These are phyloP conservation scores for Aquilaria malaccensis DNA, from an alignment of 345 rosid genomes.

Conservation along the genomic window DNA sequence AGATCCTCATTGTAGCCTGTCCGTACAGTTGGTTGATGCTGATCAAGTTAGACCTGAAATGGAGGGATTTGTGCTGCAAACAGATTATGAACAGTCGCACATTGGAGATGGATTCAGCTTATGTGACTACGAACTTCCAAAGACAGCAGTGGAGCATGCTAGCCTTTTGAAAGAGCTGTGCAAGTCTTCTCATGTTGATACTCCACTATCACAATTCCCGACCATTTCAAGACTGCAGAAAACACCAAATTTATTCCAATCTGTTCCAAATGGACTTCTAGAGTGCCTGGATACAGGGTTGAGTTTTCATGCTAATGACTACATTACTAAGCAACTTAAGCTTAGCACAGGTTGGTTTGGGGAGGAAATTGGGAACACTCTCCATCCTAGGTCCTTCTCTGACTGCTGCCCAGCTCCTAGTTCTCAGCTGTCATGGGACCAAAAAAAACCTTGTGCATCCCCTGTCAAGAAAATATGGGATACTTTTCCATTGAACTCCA, in stretches of 20 bases:
- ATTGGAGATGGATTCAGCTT: slow-evolving; percentile 27
- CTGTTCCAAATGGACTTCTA: slow-evolving; percentile 61
- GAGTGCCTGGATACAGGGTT: slow-evolving; percentile 35
- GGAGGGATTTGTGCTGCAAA: slow-evolving; percentile 54
- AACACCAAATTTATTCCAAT: slow-evolving; percentile 35
- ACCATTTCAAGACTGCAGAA: slow-evolving; percentile 28
- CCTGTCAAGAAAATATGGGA: slow-evolving; percentile 77
- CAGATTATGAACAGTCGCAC: slow-evolving; percentile 30
- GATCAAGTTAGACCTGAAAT: slow-evolving; percentile 45
- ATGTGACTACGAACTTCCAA: slow-evolving; percentile 43
- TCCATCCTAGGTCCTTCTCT: slow-evolving; percentile 33
- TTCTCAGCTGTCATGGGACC: slow-evolving; percentile 30
- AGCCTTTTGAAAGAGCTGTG: slow-evolving; percentile 54
- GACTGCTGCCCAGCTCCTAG: slow-evolving; percentile 37
- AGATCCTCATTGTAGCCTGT: slow-evolving; percentile 26
- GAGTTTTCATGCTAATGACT: slow-evolving; percentile 14
- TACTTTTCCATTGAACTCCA: slow-evolving; percentile 43
- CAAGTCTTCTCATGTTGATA: slow-evolving; percentile 51
- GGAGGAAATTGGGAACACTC: slow-evolving; percentile 24
- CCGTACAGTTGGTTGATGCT: slow-evolving; percentile 17
- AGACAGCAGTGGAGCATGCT: slow-evolving; percentile 43
- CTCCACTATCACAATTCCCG: slow-evolving; percentile 52
- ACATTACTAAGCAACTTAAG: slow-evolving; percentile 22
- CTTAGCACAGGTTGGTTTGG: slow-evolving; percentile 25
- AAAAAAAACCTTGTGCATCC: slow-evolving; percentile 45